A percentile compares a stretch with the other conserved stretches of the same genome.
phyloP scores from a whole-genome alignment of 345 rosid species.

The Eutrema heterophyllum region DNA sequence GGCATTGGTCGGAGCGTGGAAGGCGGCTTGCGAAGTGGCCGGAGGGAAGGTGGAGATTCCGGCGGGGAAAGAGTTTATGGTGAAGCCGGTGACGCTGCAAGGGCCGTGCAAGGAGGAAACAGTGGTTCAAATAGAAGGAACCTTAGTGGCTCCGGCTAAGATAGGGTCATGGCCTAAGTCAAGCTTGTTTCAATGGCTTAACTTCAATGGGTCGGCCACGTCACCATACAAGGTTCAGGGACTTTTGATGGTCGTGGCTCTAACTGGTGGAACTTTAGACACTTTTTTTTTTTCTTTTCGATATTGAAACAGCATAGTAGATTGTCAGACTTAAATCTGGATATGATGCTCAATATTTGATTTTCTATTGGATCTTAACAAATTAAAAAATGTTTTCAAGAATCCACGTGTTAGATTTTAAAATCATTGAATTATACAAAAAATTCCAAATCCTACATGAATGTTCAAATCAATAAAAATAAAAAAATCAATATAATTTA shows the following conservation, averaged over 20 bases:
- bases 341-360: not conserved
- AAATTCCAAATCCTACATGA: too few species aligned
- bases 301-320: too few species aligned
- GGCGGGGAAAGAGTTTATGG: conserved; percentile 20
- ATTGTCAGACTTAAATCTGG: too few species aligned
- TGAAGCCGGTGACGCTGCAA: conserved; percentile 29
- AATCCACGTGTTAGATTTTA: too few species aligned
- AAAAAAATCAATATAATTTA: too few species aligned
- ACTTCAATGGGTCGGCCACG: conserved; percentile 70
- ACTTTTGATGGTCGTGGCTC: conserved; percentile 75
- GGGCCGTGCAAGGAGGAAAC: conserved; percentile 30
- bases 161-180: conserved; percentile 67
- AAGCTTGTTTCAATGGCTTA: conserved; percentile 74
- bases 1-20: conserved; percentile 35
- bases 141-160: conserved; percentile 53
- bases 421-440: too few species aligned
- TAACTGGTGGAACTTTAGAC: conserved; percentile 61
- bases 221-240: conserved; percentile 74
- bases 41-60: conserved; percentile 33
- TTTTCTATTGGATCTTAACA: too few species aligned
- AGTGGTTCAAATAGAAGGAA: conserved; percentile 66
- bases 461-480: too few species aligned
- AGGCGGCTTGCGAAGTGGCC: conserved; percentile 26
- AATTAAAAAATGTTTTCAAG: too few species aligned
- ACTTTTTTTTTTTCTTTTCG: conserved; percentile 2